phyloP scores from a whole-genome alignment of 768 basidiomycete genomes.

The Trametes cinnabarina region DNA sequence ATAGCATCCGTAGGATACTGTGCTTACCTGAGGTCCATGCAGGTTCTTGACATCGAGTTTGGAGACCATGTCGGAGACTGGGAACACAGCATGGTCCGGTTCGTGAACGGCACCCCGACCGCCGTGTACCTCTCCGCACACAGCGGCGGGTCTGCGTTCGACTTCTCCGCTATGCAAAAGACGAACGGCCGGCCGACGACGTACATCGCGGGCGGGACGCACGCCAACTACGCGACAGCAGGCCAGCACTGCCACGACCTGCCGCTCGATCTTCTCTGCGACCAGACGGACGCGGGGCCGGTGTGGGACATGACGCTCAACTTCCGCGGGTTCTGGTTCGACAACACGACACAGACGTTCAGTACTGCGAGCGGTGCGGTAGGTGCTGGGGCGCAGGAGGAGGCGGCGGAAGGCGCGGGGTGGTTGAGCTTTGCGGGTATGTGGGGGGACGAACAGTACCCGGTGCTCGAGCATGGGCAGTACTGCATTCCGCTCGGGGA shows the following conservation, averaged over 20 bases:
- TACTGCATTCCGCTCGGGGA: conserved; percentile 21
- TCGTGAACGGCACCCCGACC: conserved; percentile 29
- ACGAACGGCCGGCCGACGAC: conserved; percentile 25
- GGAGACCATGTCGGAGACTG: conserved; percentile 36
- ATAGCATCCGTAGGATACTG: not conserved
- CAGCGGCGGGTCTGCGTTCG: conserved; percentile 29
- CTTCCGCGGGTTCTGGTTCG: conserved; percentile 30
- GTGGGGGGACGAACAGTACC: conserved; percentile 32
- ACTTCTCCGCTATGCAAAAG: conserved; percentile 23
- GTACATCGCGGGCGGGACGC: conserved; percentile 29
- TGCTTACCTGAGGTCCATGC: not conserved
- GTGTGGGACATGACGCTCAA: conserved; percentile 30
- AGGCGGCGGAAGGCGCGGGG: conserved; percentile 23
- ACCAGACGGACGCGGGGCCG: conserved; percentile 27
- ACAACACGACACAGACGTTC: conserved; percentile 21
- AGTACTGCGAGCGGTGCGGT: conserved; percentile 20
- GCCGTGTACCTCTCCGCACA: conserved; percentile 33
- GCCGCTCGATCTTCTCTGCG: conserved; percentile 23
- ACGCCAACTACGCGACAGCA: conserved; percentile 30
- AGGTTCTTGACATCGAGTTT: conserved; percentile 27
- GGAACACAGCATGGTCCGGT: conserved; percentile 37
- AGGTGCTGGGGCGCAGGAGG: conserved; percentile 9
- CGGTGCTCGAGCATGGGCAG: conserved; percentile 23
- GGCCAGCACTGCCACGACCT: conserved; percentile 27
- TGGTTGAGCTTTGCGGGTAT: conserved; percentile 27